A percentile compares a stretch with the other conserved stretches of the same genome.
Evolutionary conservation across 768 basidiomycete genomes (phyloP).

Genomic region (Pholiota microspora): DNA sequence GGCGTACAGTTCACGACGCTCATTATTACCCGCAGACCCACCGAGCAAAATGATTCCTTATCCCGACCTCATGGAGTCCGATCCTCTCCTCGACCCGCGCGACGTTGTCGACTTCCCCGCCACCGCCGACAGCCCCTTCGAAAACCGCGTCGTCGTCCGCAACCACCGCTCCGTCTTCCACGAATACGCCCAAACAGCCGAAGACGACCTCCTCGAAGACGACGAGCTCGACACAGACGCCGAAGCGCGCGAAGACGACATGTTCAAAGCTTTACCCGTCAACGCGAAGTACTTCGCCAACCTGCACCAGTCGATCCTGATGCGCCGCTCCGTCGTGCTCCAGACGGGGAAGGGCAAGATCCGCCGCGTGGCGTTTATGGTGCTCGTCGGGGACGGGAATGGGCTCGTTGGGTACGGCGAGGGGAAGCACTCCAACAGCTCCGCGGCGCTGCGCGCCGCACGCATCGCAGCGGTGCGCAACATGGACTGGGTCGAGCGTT

Average conservation of each 20-base stretch:
- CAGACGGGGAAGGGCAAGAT: conserved; percentile 96
- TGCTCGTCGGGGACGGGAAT: conserved; percentile 79
- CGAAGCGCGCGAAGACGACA: conserved; percentile 27
- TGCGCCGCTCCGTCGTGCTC: conserved; percentile 65
- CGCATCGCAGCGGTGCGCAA: conserved; percentile 67
- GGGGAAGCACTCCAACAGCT: conserved; percentile 64
- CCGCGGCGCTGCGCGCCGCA: conserved; percentile 57
- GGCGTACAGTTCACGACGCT: background rate
- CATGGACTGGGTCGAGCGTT: conserved; percentile 93
- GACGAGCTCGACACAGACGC: conserved; percentile 25
- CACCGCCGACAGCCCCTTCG: conserved; percentile 46
- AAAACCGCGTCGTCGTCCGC: conserved; percentile 63
- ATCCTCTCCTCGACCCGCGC: conserved; percentile 61
- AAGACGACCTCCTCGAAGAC: conserved; percentile 29
- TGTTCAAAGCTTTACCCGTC: conserved; percentile 19
- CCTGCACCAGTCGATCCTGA: conserved; percentile 41
- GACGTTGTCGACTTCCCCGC: conserved; percentile 55
- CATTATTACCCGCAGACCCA: conserved; percentile 2
- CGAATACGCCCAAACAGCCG: conserved; percentile 31
- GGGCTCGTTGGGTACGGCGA: conserved; percentile 83
- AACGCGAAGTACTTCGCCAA: conserved; percentile 20
- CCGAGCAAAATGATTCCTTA: conserved; percentile 20
- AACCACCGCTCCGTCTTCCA: conserved; percentile 72
- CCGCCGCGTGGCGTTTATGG: conserved; percentile 54
- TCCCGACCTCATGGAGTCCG: conserved; percentile 63